Evolutionary conservation across 2,329 filamentous ascomycete species (phyloP).

Genomic region (Lithohypha guttulata): DNA sequence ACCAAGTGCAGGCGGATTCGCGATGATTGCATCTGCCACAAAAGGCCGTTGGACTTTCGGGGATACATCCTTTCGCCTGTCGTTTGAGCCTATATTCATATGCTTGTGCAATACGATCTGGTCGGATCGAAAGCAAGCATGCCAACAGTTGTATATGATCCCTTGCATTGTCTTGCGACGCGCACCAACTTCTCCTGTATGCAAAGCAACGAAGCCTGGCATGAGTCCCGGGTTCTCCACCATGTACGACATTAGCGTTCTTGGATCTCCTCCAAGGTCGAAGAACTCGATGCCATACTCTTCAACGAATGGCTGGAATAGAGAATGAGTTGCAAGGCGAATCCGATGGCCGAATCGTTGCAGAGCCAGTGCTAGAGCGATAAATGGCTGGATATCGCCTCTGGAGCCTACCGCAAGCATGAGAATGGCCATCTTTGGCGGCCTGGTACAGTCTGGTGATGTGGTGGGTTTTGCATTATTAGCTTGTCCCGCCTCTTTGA

Average conservation of each 20-base stretch:
- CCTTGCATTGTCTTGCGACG: no score
- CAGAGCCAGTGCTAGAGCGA: conserved; percentile 44
- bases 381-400: conserved; percentile 50
- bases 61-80: no score
- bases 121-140: no score
- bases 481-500: no score
- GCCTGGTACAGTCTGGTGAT: no score
- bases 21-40: conserved; percentile 45
- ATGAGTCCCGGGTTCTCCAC: conserved; percentile 38
- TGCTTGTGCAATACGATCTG: no score
- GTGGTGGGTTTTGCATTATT: no score
- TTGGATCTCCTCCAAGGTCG: conserved; percentile 46
- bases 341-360: conserved; percentile 44
- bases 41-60: conserved; percentile 34
- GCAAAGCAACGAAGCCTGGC: conserved; percentile 29
- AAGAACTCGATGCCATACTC: conserved; percentile 47
- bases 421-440: conserved; percentile 45
- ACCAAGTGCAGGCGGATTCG: conserved; percentile 43
- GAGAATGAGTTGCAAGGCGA: conserved; percentile 45
- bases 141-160: no score
- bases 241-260: conserved; percentile 42
- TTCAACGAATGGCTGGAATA: conserved; percentile 45
- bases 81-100: no score
- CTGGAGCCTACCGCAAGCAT: conserved; percentile 45
- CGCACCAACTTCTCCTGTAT: conserved; percentile 27